Evolutionary conservation across 345 rosid genomes (phyloP), one percentile per base, ranked within the genome.

Genomic region (Moringa oleifera): DNA sequence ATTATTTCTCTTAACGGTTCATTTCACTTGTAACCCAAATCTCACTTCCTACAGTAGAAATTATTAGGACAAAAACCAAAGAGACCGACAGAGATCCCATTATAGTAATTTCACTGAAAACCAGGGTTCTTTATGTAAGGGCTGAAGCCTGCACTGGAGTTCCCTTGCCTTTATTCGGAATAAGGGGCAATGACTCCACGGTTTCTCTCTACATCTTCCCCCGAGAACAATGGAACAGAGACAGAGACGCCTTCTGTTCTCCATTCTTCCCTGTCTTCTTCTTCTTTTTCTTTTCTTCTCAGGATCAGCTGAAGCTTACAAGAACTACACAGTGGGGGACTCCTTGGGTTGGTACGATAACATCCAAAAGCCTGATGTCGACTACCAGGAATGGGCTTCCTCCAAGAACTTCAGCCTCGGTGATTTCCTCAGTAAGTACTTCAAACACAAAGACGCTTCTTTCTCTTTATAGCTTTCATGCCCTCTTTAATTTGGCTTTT

Each of bases 361-460:
- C 23, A 74, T 67, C 46, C 78, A 80, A 66, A 88, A 80, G 71
- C 78, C 92, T 9, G 70, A 25, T 21, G 82, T 76, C 0, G 67
- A 90, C 68, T 90, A 86, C 76, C 95, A 83, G 76, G 86, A 88
- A 79, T 94, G 99, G 99, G 89, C 92, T 6, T 80, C 69, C 68
- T 51, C 66, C 70, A 86, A 88, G 64, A 69, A 70, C 66, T 94
- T 94, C 83, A 76, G 82, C 71, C 61, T 94, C 69, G 99, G 99
- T 61, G 97, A 94, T 82, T 88, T 94, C 73, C 95, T 94, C 70
- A 68, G 99, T 90, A 88, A 80, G 92, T 7, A 16, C 57, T 41
- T 57, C 12, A 23, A 31, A 0, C 19, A 20, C 22, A n/a, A n/a
- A n/a, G n/a, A n/a, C 6, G 47, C 3, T 54, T 18, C 16, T 17